A percentile compares a stretch with the other conserved stretches of the same genome.
phyloP scores from a whole-genome alignment of 139 green algal species.

The Chlamydomonas incerta region DNA sequence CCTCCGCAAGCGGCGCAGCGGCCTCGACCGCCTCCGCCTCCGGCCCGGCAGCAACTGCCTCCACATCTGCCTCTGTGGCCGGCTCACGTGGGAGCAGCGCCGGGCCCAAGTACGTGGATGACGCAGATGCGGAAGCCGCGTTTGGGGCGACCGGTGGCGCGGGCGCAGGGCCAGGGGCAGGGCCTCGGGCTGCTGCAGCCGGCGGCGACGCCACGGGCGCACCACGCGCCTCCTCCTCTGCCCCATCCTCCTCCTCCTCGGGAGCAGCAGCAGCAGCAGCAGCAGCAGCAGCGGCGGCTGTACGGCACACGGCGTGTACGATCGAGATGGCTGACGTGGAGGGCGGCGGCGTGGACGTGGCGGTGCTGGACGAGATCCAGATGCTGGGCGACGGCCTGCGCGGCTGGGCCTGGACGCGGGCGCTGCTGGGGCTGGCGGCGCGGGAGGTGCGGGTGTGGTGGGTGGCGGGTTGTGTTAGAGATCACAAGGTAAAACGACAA shows the following conservation, averaged over 20 bases:
- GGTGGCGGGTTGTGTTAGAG: too few species aligned
- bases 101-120: too few species aligned
- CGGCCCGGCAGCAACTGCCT: too few species aligned
- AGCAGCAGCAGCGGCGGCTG: constrained; percentile 37
- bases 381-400: constrained; percentile 64
- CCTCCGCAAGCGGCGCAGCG: not conserved
- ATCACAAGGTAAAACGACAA: too few species aligned
- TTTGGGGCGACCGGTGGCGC: not conserved
- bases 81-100: too few species aligned
- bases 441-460: too few species aligned
- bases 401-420: constrained; percentile 96
- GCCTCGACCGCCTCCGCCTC: not conserved
- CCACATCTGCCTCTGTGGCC: too few species aligned
- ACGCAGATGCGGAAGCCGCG: too few species aligned
- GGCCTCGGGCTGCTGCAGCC: not conserved
- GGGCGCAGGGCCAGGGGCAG: too few species aligned
- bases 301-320: constrained; percentile 90
- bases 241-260: too few species aligned
- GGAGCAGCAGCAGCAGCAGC: constrained; percentile 35
- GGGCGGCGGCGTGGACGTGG: constrained; percentile 14
- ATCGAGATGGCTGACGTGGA: constrained; percentile 91
- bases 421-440: constrained; percentile 87
- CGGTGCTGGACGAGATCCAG: constrained; percentile 92
- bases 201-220: too few species aligned
- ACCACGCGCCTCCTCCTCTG: too few species aligned